phyloP scores from a whole-genome alignment of 1,284 basidiomycete genomes.

The Somion occarium region DNA sequence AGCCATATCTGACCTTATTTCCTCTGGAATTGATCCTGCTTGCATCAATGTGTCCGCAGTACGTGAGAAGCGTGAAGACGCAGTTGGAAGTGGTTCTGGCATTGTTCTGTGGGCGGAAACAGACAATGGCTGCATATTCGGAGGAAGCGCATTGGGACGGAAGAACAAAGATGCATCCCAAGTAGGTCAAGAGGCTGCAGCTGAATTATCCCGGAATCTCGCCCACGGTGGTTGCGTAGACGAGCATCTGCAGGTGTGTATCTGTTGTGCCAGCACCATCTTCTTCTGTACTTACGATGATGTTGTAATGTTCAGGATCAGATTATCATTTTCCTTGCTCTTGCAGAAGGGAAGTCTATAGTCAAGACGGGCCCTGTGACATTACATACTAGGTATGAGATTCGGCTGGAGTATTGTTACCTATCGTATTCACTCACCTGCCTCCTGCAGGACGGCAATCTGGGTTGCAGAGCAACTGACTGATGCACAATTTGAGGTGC shows the following conservation, averaged over 20 bases:
- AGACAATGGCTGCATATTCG: slow-evolving; percentile 55
- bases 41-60: slow-evolving; percentile 33
- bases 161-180: slow-evolving; percentile 38
- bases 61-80: slow-evolving; percentile 43
- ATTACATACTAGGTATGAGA: slow-evolving; percentile 56
- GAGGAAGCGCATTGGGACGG: slow-evolving; percentile 56
- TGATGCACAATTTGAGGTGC: slow-evolving; percentile 52
- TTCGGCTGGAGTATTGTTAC: neutral
- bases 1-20: slow-evolving; percentile 38
- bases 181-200: slow-evolving; percentile 56
- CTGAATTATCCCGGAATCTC: slow-evolving; percentile 49
- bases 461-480: slow-evolving; percentile 65
- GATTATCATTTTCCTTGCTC: slow-evolving; percentile 68
- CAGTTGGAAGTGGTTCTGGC: slow-evolving; percentile 58
- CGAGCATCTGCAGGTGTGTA: slow-evolving; percentile 49
- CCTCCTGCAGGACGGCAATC: slow-evolving; percentile 56
- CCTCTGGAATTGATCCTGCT: slow-evolving; percentile 17
- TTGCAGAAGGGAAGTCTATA: slow-evolving; percentile 57
- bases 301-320: slow-evolving; percentile 47
- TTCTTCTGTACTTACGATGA: neutral
- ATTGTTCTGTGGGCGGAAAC: slow-evolving; percentile 71
- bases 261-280: too few relatives aligned
- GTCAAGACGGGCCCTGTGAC: slow-evolving; percentile 53
- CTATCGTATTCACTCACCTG: too few relatives aligned
- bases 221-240: slow-evolving; percentile 63